Evolutionary conservation across 768 basidiomycete species (phyloP).

Genomic region (Russula abietina): DNA sequence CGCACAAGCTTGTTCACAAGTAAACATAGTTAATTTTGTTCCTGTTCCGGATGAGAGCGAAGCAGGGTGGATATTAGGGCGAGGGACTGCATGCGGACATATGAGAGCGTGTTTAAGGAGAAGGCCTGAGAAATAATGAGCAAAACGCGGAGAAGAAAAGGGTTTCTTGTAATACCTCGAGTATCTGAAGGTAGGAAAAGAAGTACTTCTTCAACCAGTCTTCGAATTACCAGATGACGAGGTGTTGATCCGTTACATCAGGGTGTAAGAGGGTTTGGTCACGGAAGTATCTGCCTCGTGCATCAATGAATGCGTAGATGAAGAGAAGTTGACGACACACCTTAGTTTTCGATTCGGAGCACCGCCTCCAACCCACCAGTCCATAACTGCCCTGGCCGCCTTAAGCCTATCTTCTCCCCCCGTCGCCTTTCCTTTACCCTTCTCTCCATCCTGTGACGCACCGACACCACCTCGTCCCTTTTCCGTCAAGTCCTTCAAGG

Average conservation of each 20-base stretch:
- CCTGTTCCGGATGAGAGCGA: conserved; percentile 90
- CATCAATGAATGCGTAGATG: background rate
- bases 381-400: conserved; percentile 83
- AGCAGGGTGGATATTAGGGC: conserved; percentile 72
- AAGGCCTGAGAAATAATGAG: conserved; percentile 45
- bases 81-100: conserved; percentile 9
- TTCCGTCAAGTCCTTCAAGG: conserved; percentile 69
- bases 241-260: conserved; percentile 58
- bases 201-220: conserved; percentile 98
- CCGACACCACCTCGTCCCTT: conserved; percentile 67
- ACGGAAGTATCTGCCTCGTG: conserved; percentile 69
- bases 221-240: conserved; percentile 87
- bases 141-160: background rate
- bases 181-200: conserved; percentile 81
- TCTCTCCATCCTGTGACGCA: conserved; percentile 13
- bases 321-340: conserved; percentile 40
- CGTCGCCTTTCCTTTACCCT: conserved; percentile 2
- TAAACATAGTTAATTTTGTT: conserved; percentile 88
- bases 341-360: conserved; percentile 80
- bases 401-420: conserved; percentile 91
- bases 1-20: conserved; percentile 91
- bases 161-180: conserved; percentile 55
- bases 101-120: conserved; percentile 53
- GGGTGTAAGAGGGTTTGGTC: conserved; percentile 74
- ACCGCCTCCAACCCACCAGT: conserved; percentile 98